Percentiles rank a stretch among this genome's conserved stretches.
Conservation (phyloP, 768 basidiomycete species). For the Cystofilobasidium macerans region DNA sequence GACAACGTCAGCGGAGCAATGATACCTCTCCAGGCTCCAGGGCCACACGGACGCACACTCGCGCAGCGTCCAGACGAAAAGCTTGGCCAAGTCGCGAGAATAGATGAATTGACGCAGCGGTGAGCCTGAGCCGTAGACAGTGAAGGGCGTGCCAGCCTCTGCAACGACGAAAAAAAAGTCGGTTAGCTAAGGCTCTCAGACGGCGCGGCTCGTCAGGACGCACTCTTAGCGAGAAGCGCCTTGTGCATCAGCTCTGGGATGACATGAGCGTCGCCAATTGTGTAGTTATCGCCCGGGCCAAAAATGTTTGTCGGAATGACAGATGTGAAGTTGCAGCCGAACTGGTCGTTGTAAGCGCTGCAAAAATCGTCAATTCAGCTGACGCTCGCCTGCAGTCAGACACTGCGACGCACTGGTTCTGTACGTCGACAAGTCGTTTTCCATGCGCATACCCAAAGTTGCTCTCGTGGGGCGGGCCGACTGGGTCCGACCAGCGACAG, state of each 20-base stretch:
- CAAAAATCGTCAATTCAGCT: not conserved
- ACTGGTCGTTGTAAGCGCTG: conserved; percentile 82
- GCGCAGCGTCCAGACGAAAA: conserved; percentile 77
- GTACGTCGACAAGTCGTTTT: conserved; percentile 88
- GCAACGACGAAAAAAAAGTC: conserved; percentile 2
- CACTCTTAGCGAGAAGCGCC: conserved; percentile 82
- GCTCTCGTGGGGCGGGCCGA: conserved; percentile 70
- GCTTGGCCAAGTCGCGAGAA: conserved; percentile 85
- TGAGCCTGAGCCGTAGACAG: conserved; percentile 79
- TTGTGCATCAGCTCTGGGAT: conserved; percentile 90
- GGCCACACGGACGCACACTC: conserved; percentile 43
- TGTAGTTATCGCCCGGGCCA: conserved; percentile 87
- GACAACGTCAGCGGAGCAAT: not conserved
- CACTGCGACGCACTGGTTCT: conserved; percentile 63
- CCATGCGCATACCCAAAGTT: conserved; percentile 97
- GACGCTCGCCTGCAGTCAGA: too few relatives aligned
- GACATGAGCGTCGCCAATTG: conserved; percentile 82
- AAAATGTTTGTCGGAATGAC: conserved; percentile 93
- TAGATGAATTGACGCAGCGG: conserved; percentile 97
- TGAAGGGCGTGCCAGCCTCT: conserved; percentile 75
- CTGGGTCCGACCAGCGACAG: not conserved
- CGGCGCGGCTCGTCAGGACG: conserved; percentile 28
- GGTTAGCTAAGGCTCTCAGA: not conserved
- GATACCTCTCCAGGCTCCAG: not conserved
- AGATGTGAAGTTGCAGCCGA: conserved; percentile 85